Evolutionary conservation across 1,284 basidiomycete genomes (phyloP).

Genomic region (Apiotrichum sp.): DNA sequence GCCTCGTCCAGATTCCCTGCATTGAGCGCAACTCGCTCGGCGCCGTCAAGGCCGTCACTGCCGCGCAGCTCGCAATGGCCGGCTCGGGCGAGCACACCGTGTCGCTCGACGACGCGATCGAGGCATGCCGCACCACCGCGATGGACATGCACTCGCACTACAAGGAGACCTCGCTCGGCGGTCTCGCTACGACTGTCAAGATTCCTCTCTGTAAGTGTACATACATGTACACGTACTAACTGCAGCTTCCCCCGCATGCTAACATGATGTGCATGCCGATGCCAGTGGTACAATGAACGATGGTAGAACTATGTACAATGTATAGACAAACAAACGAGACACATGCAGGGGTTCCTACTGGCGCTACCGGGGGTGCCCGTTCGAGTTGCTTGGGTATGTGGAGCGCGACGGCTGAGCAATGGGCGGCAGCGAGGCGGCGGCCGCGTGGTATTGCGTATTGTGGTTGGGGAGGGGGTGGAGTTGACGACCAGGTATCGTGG

Average conservation of each 20-base stretch:
- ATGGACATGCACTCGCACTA: slow-evolving; percentile 53
- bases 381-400: background rate
- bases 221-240: background rate
- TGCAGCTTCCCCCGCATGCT: slow-evolving; percentile 25
- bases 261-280: slow-evolving; percentile 1
- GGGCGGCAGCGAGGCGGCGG: too few species aligned
- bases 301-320: slow-evolving; percentile 3
- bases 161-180: slow-evolving; percentile 65
- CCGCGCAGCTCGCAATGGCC: slow-evolving; percentile 90
- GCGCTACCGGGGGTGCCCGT: background rate
- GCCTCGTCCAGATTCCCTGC: slow-evolving; percentile 78
- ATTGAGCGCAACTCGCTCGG: slow-evolving; percentile 57
- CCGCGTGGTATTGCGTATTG: background rate
- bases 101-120: slow-evolving; percentile 82
- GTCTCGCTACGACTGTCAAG: slow-evolving; percentile 64
- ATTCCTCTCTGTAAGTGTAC: slow-evolving; percentile 56
- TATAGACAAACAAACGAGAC: too few species aligned
- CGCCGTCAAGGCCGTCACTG: slow-evolving; percentile 81
- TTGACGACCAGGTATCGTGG: background rate
- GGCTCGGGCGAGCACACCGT: slow-evolving; percentile 61
- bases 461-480: background rate
- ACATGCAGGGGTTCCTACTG: too few species aligned
- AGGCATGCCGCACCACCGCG: slow-evolving; percentile 89
- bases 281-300: background rate
- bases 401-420: too few species aligned